Percentiles rank a stretch among this genome's conserved stretches.
These are phyloP conservation scores for Podaxis sp. DNA, from an alignment of 768 basidiomycete genomes.

Conservation along the genomic window DNA sequence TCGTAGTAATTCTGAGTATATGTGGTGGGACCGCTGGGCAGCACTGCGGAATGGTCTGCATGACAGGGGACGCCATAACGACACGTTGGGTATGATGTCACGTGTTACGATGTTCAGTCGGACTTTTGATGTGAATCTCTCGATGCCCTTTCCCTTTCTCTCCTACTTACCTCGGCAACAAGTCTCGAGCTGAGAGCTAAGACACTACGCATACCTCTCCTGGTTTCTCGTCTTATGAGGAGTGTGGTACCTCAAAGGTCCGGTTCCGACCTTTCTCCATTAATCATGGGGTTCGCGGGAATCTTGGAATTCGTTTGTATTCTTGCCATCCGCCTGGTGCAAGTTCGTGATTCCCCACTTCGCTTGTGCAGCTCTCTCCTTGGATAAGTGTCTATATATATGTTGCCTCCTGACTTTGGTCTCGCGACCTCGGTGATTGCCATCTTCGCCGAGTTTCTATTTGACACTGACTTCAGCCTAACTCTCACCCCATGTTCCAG, in stretches of 20 bases:
- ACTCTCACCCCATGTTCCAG: conserved; percentile 8
- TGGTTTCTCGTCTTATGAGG: too few species aligned
- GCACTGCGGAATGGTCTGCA: not conserved
- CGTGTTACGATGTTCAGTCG: not conserved
- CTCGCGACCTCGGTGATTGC: not conserved
- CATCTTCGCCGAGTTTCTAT: conserved; percentile 4
- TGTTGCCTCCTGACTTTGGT: not conserved
- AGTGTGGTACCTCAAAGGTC: too few species aligned
- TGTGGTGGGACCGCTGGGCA: not conserved
- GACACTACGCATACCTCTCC: too few species aligned
- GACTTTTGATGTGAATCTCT: not conserved
- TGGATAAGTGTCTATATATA: not conserved
- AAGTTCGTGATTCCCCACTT: not conserved
- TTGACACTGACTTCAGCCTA: not conserved
- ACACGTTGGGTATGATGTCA: conserved; percentile 20
- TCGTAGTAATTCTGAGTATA: too few species aligned
- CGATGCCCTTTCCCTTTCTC: too few species aligned
- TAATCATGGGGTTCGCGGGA: not conserved
- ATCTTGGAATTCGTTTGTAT: not conserved
- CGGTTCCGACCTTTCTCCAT: not conserved
- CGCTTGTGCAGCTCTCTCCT: not conserved
- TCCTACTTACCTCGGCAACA: too few species aligned
- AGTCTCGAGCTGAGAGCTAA: too few species aligned
- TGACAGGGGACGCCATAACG: conserved; percentile 4
- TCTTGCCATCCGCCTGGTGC: not conserved